phyloP scores from a whole-genome alignment of 352 stramenopile genomes.

The Phytopythium cucurbitacearum region DNA sequence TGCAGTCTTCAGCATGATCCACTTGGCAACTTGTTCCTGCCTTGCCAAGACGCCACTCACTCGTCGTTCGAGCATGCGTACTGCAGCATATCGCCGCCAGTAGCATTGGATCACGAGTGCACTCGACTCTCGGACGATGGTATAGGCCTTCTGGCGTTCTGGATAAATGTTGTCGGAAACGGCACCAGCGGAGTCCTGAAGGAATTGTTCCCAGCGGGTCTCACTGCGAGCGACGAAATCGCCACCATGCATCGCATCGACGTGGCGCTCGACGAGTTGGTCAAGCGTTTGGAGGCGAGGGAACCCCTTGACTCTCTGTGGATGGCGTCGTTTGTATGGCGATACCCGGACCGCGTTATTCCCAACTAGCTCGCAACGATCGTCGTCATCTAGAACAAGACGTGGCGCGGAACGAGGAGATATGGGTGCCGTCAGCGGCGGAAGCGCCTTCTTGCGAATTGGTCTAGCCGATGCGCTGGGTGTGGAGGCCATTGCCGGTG shows the following conservation, averaged over 20 bases:
- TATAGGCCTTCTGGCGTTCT: constrained; percentile 5
- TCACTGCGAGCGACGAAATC: constrained; percentile 44
- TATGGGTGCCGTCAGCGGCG: too few relatives aligned
- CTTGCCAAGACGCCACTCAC: constrained; percentile 24
- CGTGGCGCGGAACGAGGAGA: too few relatives aligned
- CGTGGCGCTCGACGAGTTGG: constrained; percentile 34
- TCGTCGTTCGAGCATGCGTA: constrained; percentile 17
- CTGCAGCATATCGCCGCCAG: constrained; percentile 32
- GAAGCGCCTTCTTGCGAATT: too few relatives aligned
- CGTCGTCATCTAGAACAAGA: too few relatives aligned
- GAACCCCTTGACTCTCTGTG: constrained; percentile 13
- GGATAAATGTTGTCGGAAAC: constrained; percentile 10
- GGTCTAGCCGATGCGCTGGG: too few relatives aligned
- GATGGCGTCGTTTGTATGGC: neutral
- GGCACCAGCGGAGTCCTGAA: constrained; percentile 15
- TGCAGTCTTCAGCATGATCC: constrained; percentile 22
- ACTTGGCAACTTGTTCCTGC: constrained; percentile 36
- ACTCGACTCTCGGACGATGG: constrained; percentile 22
- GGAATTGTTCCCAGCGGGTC: constrained; percentile 30
- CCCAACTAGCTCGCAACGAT: too few relatives aligned
- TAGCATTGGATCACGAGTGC: constrained; percentile 48
- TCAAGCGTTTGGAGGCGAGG: constrained; percentile 42
- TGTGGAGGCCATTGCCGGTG: too few relatives aligned
- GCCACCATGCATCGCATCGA: constrained; percentile 28
- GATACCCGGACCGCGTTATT: too few relatives aligned